phyloP scores from a whole-genome alignment of 805 yeast species.

The Yamadazyma kitorensis region DNA sequence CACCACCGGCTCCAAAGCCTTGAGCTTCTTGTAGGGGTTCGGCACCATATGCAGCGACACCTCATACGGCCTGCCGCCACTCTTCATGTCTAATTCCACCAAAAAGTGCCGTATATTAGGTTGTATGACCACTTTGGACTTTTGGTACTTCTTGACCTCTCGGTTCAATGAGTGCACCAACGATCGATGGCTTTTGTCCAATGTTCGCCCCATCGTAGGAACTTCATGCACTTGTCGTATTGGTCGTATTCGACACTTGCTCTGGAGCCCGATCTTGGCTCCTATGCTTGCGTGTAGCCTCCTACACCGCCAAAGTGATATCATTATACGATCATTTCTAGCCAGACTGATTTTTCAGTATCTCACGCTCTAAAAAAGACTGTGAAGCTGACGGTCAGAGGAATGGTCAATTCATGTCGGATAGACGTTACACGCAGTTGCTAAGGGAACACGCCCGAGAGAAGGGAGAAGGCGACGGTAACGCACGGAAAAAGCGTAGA shows the following conservation, averaged over 20 bases:
- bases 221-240: slow-evolving; percentile 7
- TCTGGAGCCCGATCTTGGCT: not conserved
- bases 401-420: no score
- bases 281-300: no score
- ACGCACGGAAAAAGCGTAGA: slow-evolving; percentile 3
- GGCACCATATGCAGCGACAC: not conserved
- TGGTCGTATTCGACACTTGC: not conserved
- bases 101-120: slow-evolving; percentile 10
- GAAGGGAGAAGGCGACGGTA: not conserved
- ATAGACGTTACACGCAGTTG: slow-evolving; percentile 13
- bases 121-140: slow-evolving; percentile 1
- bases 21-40: not conserved
- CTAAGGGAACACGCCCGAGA: slow-evolving; percentile 9
- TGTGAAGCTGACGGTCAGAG: not conserved
- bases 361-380: no score
- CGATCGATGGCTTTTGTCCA: slow-evolving; percentile 19
- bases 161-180: slow-evolving; percentile 14
- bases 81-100: slow-evolving; percentile 9
- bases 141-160: slow-evolving; percentile 12
- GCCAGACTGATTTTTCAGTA: slow-evolving; percentile 2
- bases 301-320: not conserved
- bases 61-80: slow-evolving; percentile 1
- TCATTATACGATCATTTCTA: not conserved
- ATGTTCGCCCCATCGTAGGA: slow-evolving; percentile 7
- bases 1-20: slow-evolving; percentile 2